phyloP scores from a whole-genome alignment of 2,329 filamentous ascomycete species.

The Seiridium unicorne region DNA sequence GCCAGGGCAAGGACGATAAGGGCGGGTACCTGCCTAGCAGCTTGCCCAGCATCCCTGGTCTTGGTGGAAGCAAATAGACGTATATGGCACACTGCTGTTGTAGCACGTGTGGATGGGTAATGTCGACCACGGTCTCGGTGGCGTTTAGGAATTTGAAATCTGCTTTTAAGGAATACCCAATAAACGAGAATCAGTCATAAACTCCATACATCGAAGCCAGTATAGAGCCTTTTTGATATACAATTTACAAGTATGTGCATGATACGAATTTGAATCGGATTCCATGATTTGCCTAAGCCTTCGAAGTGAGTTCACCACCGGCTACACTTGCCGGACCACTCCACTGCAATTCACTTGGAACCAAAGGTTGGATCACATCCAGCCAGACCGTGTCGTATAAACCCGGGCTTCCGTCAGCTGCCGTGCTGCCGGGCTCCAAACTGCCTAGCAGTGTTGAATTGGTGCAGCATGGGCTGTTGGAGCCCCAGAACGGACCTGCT shows the following conservation, averaged over 20 bases:
- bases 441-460: constrained; percentile 39
- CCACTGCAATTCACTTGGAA: constrained; percentile 39
- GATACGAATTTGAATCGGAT: too few species aligned
- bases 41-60: constrained; percentile 27
- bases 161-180: neutral
- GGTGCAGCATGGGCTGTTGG: constrained; percentile 38
- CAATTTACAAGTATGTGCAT: too few species aligned
- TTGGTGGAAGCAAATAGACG: constrained; percentile 1
- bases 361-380: constrained; percentile 39
- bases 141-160: neutral
- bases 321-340: constrained; percentile 27
- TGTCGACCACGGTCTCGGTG: neutral
- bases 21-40: constrained; percentile 42
- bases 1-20: constrained; percentile 61
- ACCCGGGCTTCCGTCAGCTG: constrained; percentile 38
- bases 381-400: constrained; percentile 46
- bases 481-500: constrained; percentile 48
- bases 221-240: too few species aligned
- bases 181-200: too few species aligned
- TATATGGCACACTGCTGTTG: neutral
- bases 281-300: neutral
- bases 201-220: too few species aligned
- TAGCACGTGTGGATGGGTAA: neutral
- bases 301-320: neutral
- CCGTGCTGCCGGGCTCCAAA: constrained; percentile 44